Evolutionary conservation across 495 filamentous ascomycete species (phyloP).

Genomic region (Entonaema liquescens): DNA sequence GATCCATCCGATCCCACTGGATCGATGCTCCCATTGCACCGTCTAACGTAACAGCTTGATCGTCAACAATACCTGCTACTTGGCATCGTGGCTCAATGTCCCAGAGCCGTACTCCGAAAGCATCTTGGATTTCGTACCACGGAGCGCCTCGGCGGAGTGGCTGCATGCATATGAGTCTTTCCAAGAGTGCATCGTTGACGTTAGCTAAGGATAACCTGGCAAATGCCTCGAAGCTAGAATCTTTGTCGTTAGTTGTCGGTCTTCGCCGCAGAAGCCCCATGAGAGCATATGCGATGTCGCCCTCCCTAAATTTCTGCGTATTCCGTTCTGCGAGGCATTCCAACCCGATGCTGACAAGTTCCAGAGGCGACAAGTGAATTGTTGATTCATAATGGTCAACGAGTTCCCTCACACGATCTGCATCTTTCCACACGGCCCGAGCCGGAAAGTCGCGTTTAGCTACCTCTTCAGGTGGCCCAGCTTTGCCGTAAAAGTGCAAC

Average conservation of each 20-base stretch:
- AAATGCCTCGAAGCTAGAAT: background rate
- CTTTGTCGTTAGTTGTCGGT: background rate
- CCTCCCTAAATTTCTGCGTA: background rate
- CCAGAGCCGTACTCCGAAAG: background rate
- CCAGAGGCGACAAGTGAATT: background rate
- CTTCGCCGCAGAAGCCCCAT: background rate
- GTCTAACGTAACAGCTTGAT: background rate
- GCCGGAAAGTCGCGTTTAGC: background rate
- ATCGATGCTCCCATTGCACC: background rate
- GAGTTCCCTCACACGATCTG: background rate
- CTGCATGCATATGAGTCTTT: background rate
- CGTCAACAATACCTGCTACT: background rate
- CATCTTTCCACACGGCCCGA: background rate
- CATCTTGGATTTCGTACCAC: background rate
- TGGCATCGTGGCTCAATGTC: background rate
- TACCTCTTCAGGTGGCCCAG: background rate
- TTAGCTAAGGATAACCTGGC: background rate
- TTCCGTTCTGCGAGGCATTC: background rate
- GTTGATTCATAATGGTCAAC: constrained; percentile 1
- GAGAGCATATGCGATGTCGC: background rate
- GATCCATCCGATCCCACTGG: background rate
- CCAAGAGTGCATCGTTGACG: background rate
- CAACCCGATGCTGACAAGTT: background rate
- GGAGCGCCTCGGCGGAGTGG: background rate
- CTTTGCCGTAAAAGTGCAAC: background rate